Evolutionary conservation across 1,139 yeast genomes (phyloP).

Genomic region (Diutina rugosa): DNA sequence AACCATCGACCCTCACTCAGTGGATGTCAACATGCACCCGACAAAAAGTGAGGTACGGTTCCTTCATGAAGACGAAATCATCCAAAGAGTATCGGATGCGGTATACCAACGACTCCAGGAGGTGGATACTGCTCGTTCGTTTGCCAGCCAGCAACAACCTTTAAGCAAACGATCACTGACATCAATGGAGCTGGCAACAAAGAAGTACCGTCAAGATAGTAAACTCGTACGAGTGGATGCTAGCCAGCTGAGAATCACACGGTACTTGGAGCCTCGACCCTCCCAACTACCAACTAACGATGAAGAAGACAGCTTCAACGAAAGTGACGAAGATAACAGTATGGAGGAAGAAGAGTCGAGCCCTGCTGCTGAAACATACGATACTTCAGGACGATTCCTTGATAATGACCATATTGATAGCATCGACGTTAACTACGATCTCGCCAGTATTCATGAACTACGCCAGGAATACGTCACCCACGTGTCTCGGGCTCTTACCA

Average conservation of each 20-base stretch:
- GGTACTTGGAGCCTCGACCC: constrained; percentile 9
- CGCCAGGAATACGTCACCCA: constrained; percentile 34
- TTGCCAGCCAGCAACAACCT: constrained; percentile 9
- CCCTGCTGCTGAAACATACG: neutral
- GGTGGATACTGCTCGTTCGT: constrained; percentile 61
- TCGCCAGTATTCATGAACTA: constrained; percentile 49
- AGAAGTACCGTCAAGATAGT: constrained; percentile 40
- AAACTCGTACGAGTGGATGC: constrained; percentile 69
- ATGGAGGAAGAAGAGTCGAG: neutral
- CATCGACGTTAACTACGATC: constrained; percentile 16
- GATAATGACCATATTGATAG: neutral
- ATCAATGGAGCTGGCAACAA: constrained; percentile 6
- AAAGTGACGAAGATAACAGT: no score
- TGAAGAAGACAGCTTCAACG: no score
- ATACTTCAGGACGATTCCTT: no score
- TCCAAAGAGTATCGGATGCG: constrained; percentile 40
- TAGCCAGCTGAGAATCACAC: constrained; percentile 43
- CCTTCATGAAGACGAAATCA: constrained; percentile 74
- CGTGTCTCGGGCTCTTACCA: constrained; percentile 45
- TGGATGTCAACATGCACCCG: constrained; percentile 94
- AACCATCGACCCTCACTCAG: constrained; percentile 47
- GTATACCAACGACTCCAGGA: constrained; percentile 39
- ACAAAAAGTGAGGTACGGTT: constrained; percentile 89
- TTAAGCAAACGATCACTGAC: constrained; percentile 2
- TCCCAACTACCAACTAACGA: neutral